Base-by-base conservation (phyloP, 331 rosid species). In the Ulmus americana region DNA sequence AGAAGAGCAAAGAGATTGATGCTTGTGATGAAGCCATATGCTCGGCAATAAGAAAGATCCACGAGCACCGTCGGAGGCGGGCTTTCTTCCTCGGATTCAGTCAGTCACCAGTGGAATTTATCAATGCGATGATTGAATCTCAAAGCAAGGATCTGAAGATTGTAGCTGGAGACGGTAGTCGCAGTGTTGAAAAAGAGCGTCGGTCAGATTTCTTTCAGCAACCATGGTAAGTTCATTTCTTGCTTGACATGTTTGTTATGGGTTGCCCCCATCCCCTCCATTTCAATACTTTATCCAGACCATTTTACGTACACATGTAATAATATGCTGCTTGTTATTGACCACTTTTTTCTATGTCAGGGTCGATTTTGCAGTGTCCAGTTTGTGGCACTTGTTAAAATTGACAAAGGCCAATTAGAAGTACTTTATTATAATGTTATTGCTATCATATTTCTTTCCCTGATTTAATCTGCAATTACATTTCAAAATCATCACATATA, bases 81-180 rank as follows among this genome's bases (percentile, higher is more conserved):
- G 90, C 99, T 5, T 94, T 94, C 70, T 94, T 94, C 81, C 92
- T 94, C 52, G 99, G 99, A 53, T 94, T 94, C 74, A 94, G 99
- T 70, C 99, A 94, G 70, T 94, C 99, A 5, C 99, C 97, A 2
- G 97, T 90, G 56, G 99, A 94, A 75, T 94, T 94, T 71, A 84
- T 90, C 71, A 75, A 87, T 77, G 90, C 99, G 8, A 61, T 94
- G 75, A 87, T 90, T 66, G 99, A 94, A 55, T 94, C 99, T 60
- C 99, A 94, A 77, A 83, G 95, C 84, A 87, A 71, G 84, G 99
- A 94, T 80, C 80, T 94, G 68, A 94, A 94, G 76, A 64, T 86
- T 55, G 90, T 82, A 6, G 85, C 97, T 7, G 99, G 99, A 71
- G 99, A 90, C 80, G 85, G 90, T 1, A 90, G 97, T 81, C 95